These are phyloP conservation scores for Cornus suecica DNA, from an alignment of 148 eudicot species.

Conservation along the genomic window DNA sequence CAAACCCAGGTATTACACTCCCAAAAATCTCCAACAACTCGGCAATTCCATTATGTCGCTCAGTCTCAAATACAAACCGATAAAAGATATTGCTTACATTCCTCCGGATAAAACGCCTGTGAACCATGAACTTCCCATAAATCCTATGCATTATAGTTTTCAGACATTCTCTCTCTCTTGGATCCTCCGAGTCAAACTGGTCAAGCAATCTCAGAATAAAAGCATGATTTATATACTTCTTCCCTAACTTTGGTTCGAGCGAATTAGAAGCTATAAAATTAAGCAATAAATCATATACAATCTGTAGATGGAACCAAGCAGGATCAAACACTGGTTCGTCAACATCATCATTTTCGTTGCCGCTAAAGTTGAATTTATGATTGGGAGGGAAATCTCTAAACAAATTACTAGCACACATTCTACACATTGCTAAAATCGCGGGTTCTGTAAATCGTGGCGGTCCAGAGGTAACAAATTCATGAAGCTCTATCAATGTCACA, in stretches of 20 bases:
- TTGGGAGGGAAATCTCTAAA: conserved; percentile 82
- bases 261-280: conserved; percentile 74
- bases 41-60: conserved; percentile 63
- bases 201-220: conserved; percentile 50
- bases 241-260: conserved; percentile 76
- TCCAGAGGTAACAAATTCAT: conserved; percentile 61
- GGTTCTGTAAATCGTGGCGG: conserved; percentile 73
- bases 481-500: conserved; percentile 62
- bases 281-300: conserved; percentile 78
- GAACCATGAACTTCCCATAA: conserved; percentile 95
- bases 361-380: conserved; percentile 33
- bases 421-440: conserved; percentile 71
- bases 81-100: conserved; percentile 74
- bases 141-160: conserved; percentile 82
- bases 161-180: conserved; percentile 61
- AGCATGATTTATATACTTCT: conserved; percentile 73
- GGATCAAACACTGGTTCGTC: conserved; percentile 87
- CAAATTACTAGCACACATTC: conserved; percentile 77
- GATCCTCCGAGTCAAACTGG: conserved; percentile 91
- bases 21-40: conserved; percentile 73
- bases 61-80: conserved; percentile 68
- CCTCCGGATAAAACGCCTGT: conserved; percentile 77
- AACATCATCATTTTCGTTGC: conserved; percentile 58
- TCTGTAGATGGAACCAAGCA: conserved; percentile 80
- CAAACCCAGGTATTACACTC: conserved; percentile 89